Conservation (phyloP, 2,329 filamentous ascomycete genomes). For the Kalaharituber pfeilii region DNA sequence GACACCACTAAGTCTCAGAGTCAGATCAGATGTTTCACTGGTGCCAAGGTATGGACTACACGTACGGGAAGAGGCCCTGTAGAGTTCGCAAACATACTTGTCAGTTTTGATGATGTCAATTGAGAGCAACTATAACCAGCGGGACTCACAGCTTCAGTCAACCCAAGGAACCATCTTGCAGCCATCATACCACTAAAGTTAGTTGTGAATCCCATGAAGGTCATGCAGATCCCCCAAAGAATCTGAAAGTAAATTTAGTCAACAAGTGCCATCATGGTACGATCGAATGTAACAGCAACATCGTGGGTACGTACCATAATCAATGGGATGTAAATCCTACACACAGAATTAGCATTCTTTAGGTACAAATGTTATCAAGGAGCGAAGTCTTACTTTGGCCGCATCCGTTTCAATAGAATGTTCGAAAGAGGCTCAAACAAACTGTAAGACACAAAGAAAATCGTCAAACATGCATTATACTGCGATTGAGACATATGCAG, state of each 20-base stretch:
- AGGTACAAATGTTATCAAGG: not conserved
- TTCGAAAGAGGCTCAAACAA: slow-evolving; percentile 37
- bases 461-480: slow-evolving; percentile 26
- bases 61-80: slow-evolving; percentile 23
- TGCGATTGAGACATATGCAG: slow-evolving; percentile 34
- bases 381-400: slow-evolving; percentile 24
- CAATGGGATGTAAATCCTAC: slow-evolving; percentile 36
- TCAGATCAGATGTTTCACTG: not conserved
- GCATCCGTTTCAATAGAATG: slow-evolving; percentile 31
- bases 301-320: slow-evolving; percentile 27
- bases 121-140: not conserved
- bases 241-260: not conserved
- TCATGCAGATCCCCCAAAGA: slow-evolving; percentile 34
- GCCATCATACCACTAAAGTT: slow-evolving; percentile 36
- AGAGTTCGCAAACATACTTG: too few species aligned
- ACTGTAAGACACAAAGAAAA: slow-evolving; percentile 34
- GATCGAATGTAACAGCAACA: too few species aligned
- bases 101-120: too few species aligned
- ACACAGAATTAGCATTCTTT: not conserved
- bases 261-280: too few species aligned
- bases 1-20: slow-evolving; percentile 44
- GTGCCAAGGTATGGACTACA: not conserved
- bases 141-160: slow-evolving; percentile 33
- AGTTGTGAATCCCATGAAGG: slow-evolving; percentile 35
- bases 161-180: slow-evolving; percentile 39